These are phyloP conservation scores for Metschnikowia bowlesiae DNA, from an alignment of 805 yeast genomes.

Conservation along the genomic window DNA sequence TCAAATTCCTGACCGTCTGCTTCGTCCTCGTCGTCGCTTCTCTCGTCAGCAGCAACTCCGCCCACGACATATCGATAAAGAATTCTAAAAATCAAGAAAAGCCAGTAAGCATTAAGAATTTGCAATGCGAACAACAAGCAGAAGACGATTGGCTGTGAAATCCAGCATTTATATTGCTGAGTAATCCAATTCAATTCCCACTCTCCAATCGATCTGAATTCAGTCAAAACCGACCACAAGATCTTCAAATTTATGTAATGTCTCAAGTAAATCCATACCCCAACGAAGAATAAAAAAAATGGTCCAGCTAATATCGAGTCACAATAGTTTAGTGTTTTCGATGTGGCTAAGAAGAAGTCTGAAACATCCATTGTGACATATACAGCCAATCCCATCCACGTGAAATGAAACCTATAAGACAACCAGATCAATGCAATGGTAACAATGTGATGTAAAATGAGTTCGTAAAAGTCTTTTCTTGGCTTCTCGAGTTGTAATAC, in stretches of 20 bases:
- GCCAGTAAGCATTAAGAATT: constrained; percentile 84
- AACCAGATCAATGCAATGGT: constrained; percentile 83
- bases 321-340: constrained; percentile 84
- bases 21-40: constrained; percentile 82
- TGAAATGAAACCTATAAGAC: constrained; percentile 91
- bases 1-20: constrained; percentile 14
- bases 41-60: constrained; percentile 69
- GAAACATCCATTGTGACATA: constrained; percentile 95
- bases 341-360: constrained; percentile 78
- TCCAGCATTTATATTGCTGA: constrained; percentile 95
- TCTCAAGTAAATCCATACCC: constrained; percentile 82
- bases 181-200: constrained; percentile 77
- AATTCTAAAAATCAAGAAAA: constrained; percentile 74
- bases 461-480: constrained; percentile 87
- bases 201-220: constrained; percentile 81
- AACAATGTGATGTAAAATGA: constrained; percentile 88
- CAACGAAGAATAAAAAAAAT: constrained; percentile 63
- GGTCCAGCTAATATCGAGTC: constrained; percentile 62
- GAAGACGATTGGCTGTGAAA: constrained; percentile 88
- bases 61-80: constrained; percentile 57
- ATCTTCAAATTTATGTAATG: constrained; percentile 80
- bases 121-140: constrained; percentile 74
- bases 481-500: constrained; percentile 87
- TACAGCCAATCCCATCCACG: constrained; percentile 89
- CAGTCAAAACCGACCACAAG: constrained; percentile 80